Conservation (phyloP, 2,329 filamentous ascomycete species). For the Scedosporium boydii region DNA sequence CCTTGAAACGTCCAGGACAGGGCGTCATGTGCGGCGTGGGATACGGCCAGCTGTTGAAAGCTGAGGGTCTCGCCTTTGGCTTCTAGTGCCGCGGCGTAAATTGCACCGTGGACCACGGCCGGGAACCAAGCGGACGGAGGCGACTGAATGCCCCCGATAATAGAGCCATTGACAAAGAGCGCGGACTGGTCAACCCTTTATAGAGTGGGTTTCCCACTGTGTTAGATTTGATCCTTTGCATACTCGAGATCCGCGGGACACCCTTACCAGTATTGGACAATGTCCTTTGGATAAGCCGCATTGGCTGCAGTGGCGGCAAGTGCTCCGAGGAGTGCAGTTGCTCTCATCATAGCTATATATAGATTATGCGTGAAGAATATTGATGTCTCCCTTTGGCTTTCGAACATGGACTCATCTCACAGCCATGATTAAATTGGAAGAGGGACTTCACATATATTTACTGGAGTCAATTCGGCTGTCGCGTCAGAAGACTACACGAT, state of each 20-base stretch:
- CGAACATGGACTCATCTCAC: no score
- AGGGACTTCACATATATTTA: no score
- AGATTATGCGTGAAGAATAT: no score
- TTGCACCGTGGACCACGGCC: slow-evolving; percentile 3
- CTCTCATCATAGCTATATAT: no score
- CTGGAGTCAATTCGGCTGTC: no score
- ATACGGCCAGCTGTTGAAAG: slow-evolving; percentile 11
- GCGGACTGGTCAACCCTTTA: slow-evolving; percentile 2
- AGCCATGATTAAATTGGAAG: no score
- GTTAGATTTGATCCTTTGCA: no score
- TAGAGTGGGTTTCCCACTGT: background rate
- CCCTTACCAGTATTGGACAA: background rate
- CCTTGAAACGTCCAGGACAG: slow-evolving; percentile 10
- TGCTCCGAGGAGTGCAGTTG: background rate
- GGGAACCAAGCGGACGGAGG: background rate
- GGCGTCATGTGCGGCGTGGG: slow-evolving; percentile 10
- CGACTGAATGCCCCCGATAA: background rate
- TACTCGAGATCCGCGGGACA: no score
- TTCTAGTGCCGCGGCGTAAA: slow-evolving; percentile 1
- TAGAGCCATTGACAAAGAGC: background rate
- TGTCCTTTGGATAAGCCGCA: background rate
- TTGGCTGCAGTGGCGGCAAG: background rate
- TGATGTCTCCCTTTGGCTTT: no score
- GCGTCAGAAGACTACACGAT: no score
- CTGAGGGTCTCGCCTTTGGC: slow-evolving; percentile 6